These are phyloP conservation scores for Dichotomopilus funicola DNA, from an alignment of 2,329 filamentous ascomycete species.

Conservation along the genomic window DNA sequence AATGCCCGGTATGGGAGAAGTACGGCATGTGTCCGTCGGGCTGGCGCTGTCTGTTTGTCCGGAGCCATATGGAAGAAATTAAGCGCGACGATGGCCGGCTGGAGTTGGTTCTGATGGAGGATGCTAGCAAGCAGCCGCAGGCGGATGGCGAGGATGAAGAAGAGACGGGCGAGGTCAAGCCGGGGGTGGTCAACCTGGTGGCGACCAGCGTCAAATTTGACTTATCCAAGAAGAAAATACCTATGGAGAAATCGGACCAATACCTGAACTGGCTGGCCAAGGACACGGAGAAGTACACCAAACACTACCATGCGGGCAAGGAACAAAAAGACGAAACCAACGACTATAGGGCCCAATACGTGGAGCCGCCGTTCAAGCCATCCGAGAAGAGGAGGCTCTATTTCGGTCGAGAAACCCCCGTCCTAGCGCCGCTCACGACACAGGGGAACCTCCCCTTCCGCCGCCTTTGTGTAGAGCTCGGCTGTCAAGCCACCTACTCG, in stretches of 20 bases:
- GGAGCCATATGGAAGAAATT: conserved; percentile 78
- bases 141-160: conserved; percentile 27
- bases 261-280: conserved; percentile 74
- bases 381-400: conserved; percentile 93
- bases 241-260: conserved; percentile 65
- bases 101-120: conserved; percentile 66
- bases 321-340: conserved; percentile 37
- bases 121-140: conserved; percentile 29
- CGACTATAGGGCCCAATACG: conserved; percentile 72
- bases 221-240: conserved; percentile 64
- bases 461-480: conserved; percentile 79
- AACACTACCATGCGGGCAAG: conserved; percentile 26
- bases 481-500: conserved; percentile 90
- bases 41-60: conserved; percentile 91
- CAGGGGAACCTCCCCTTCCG: conserved; percentile 96
- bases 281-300: conserved; percentile 46
- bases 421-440: conserved; percentile 90
- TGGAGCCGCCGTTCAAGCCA: conserved; percentile 79
- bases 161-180: conserved; percentile 46
- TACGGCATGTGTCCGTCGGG: conserved; percentile 74
- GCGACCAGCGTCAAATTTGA: conserved; percentile 63
- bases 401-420: conserved; percentile 87
- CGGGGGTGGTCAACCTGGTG: conserved; percentile 70
- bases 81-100: conserved; percentile 72
- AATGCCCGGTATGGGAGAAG: conserved; percentile 74